Conservation (phyloP, 768 basidiomycete genomes). For the Rhodotorula graminis region DNA sequence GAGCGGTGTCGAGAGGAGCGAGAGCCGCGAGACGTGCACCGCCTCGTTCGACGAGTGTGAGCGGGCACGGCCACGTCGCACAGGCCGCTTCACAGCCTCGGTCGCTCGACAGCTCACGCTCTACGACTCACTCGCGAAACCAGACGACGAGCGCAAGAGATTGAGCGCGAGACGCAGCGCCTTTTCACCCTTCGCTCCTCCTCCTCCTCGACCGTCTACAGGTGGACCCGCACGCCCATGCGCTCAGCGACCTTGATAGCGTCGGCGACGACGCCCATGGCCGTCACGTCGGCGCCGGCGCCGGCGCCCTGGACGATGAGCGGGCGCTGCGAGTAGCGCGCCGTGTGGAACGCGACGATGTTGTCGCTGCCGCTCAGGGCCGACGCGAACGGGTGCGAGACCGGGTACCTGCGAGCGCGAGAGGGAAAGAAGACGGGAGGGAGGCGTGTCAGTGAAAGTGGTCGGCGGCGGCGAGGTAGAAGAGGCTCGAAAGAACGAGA, state of each 20-base stretch:
- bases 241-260: conserved; percentile 55
- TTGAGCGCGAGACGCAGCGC: too few species aligned
- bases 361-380: conserved; percentile 95
- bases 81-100: too few species aligned
- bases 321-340: conserved; percentile 79
- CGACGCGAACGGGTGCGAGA: conserved; percentile 87
- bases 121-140: too few species aligned
- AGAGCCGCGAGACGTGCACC: neutral
- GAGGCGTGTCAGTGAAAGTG: too few species aligned
- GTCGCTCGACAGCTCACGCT: too few species aligned
- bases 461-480: too few species aligned
- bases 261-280: conserved; percentile 94
- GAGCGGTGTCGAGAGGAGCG: neutral
- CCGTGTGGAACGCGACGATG: conserved; percentile 95
- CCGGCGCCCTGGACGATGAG: conserved; percentile 93
- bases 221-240: conserved; percentile 29
- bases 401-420: conserved; percentile 63
- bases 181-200: neutral
- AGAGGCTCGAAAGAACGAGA: neutral
- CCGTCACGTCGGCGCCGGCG: conserved; percentile 95
- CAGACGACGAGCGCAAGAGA: too few species aligned
- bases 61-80: neutral
- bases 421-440: too few species aligned
- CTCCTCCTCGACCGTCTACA: neutral
- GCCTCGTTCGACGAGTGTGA: neutral